Evolutionary conservation across 306 rosid genomes (phyloP), one percentile per base, ranked within the genome.

Genomic region (Cicer arietinum): DNA sequence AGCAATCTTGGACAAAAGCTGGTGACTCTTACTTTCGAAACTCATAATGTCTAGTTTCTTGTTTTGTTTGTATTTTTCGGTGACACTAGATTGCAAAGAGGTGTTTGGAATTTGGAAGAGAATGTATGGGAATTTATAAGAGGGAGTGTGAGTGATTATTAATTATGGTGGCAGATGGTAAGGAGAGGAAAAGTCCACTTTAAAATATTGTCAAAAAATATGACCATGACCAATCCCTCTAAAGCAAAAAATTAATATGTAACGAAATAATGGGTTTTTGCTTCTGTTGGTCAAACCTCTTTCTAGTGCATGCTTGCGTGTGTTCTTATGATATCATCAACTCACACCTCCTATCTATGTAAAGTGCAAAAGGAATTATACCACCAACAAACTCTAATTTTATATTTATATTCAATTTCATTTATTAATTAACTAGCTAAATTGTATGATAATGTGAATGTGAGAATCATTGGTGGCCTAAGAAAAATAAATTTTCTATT

Each of bases 1-100:
- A 18, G 97, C 97, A 75, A 94, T 88, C 80, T 87, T 85, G 0
- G 97, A 91, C 6, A 94, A 70, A 73, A 73, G 67, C 6, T 84
- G 83, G 16, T 76, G 77, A 20, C 6, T 81, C 47, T 69, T 47
- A 16, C 59, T 79, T 4, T 13, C 73, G 1, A 75, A 62, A 46
- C 42, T 79, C 86, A 83, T 25, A 25, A 25, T 85, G 77, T 58
- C 77, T 13, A 16, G 35, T 42, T 43, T 39, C 25, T 62, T 62
- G 11, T 14, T n/a, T 64, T 17, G 6, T 66, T 5, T 14, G 57
- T 40, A 1, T 10, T 51, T 54, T 70, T 11, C 9, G 0, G n/a
- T 13, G 43, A 58, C 40, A 66, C 30, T 50, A 40, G 68, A 7
- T 56, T 42, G 71, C 50, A 63, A 65, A 66, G 10, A 18, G n/a